Percentiles rank a stretch among this genome's conserved stretches.
Evolutionary conservation across 495 filamentous ascomycete species (phyloP).

Genomic region (Amorphotheca resinae): DNA sequence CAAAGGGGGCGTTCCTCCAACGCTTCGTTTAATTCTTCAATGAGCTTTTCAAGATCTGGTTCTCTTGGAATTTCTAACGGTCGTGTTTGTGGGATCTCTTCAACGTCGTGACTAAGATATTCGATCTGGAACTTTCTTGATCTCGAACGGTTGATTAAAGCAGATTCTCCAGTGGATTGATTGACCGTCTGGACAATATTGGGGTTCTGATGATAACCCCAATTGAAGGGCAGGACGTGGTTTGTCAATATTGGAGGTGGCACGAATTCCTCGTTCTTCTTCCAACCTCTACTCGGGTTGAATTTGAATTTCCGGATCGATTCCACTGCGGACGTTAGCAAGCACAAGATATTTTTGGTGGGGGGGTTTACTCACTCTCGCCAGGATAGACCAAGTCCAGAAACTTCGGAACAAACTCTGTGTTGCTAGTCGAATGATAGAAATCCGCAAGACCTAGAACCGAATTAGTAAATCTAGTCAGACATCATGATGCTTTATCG

Average conservation of each 20-base stretch:
- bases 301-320: slow-evolving; percentile 67
- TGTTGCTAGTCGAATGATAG: slow-evolving; percentile 51
- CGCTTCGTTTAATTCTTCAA: slow-evolving; percentile 44
- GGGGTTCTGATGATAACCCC: slow-evolving; percentile 42
- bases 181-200: slow-evolving; percentile 27
- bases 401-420: slow-evolving; percentile 52
- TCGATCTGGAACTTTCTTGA: slow-evolving; percentile 37
- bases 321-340: slow-evolving; percentile 10
- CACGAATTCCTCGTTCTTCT: slow-evolving; percentile 52
- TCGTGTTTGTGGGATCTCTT: slow-evolving; percentile 36
- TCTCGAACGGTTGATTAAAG: slow-evolving; percentile 27
- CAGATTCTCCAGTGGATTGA: slow-evolving; percentile 21
- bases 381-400: slow-evolving; percentile 50
- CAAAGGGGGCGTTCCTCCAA: slow-evolving; percentile 71
- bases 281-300: slow-evolving; percentile 46
- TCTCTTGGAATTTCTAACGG: slow-evolving; percentile 31
- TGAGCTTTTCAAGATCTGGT: slow-evolving; percentile 39
- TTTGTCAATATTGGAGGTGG: slow-evolving; percentile 67
- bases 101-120: slow-evolving; percentile 49
- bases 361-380: slow-evolving; percentile 33
- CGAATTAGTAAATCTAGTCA: no score
- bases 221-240: slow-evolving; percentile 55
- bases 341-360: background rate
- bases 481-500: background rate
- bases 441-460: slow-evolving; percentile 48